Evolutionary conservation across 2,329 filamentous ascomycete genomes (phyloP), one percentile per base, ranked within the genome.

Genomic region (Fusarium citri): DNA sequence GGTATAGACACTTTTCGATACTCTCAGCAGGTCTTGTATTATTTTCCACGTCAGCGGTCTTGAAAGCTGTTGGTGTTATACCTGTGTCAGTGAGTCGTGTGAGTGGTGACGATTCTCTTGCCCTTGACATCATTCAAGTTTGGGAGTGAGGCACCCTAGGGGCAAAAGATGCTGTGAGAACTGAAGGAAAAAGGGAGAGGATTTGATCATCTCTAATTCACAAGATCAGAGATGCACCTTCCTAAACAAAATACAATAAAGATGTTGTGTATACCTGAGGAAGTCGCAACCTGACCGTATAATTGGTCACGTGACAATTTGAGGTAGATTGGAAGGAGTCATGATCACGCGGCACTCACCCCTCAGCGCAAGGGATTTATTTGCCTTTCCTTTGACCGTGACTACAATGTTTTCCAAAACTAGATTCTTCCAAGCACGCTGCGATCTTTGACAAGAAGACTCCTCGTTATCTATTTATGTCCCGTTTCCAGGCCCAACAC

Each of bases 291-390:
- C 47, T 28, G 47, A 25, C 45, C 9, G 14, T n/a, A n/a, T n/a
- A n/a, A 5, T 6, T 18, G n/a, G 49, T 68, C 65, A 68, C 66
- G 66, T 68, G 66, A 6, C 11, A 9, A 8, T n/a, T 5, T 5
- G 26, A 41, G n/a, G 37, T 47, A 26, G 26, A 11, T 12, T 8
- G 34, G 49, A 56, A 25, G 11, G 62, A 64, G 43, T 46, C 62
- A 47, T 25, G 47, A 61, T 64, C 65, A 59, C 42, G 48, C 54
- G 51, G 30, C 54, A 28, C 25, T 18, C 28, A 18, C 47, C 47
- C 65, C 50, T 66, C 54, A 34, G 45, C 59, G 46, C 18, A 22
- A 34, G 20, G 11, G 16, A 23, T 25, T 23, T 37, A 23, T 25
- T 23, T 37, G 40, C 41, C 20, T 25, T 23, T 31, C 45, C 30